phyloP scores from a whole-genome alignment of 2,329 filamentous ascomycete species.

The Periconia macrospinosa region DNA sequence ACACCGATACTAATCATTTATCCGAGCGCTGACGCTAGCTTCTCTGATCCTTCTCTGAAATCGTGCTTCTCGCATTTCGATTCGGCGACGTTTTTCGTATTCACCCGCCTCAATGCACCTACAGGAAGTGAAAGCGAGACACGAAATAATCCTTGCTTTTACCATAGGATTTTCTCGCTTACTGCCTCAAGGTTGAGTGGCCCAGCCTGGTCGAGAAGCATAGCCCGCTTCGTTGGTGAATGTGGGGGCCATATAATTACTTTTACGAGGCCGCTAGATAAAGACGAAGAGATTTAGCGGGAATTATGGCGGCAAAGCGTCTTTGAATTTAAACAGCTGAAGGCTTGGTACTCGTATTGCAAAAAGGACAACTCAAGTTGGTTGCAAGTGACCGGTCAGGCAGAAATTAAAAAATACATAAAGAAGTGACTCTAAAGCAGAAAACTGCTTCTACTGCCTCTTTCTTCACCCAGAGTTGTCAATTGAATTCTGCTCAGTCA shows the following conservation, averaged over 20 bases:
- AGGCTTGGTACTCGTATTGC: conserved; percentile 4
- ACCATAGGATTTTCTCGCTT: not conserved
- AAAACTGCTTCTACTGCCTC: not conserved
- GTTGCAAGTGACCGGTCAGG: not conserved
- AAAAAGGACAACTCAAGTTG: not conserved
- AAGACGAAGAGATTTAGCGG: not conserved
- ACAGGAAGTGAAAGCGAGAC: conserved; percentile 2
- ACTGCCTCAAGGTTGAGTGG: not conserved
- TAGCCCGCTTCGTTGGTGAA: not conserved
- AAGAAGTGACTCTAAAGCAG: not conserved
- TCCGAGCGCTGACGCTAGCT: too few relatives aligned
- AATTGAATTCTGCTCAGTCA: too few relatives aligned
- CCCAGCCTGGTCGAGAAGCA: not conserved
- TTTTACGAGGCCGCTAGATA: not conserved
- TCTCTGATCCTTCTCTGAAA: too few relatives aligned
- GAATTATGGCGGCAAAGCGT: not conserved
- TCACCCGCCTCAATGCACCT: not conserved
- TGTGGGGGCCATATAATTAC: not conserved
- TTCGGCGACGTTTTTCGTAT: not conserved
- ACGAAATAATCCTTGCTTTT: conserved; percentile 2
- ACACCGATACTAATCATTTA: too few relatives aligned
- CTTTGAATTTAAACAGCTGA: conserved; percentile 1
- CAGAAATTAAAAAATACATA: not conserved
- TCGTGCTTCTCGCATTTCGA: too few relatives aligned
- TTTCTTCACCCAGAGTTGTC: not conserved